Percentiles rank a stretch among this genome's conserved stretches.
phyloP scores from a whole-genome alignment of 1,284 basidiomycete genomes.

The Cronartium quercuum region DNA sequence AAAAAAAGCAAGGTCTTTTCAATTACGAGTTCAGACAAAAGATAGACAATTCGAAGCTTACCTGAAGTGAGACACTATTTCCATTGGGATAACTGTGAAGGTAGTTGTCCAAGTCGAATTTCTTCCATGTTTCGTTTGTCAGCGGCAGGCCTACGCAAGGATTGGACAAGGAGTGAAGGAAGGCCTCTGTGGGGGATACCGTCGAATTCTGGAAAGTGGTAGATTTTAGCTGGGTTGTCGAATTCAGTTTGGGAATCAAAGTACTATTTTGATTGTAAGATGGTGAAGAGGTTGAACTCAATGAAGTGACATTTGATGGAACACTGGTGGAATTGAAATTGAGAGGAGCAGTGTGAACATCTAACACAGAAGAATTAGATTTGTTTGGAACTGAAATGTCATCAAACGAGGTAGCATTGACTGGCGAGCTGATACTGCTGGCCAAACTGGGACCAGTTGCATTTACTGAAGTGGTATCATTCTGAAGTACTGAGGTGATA shows the following conservation, averaged over 20 bases:
- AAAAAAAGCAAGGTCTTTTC: background rate
- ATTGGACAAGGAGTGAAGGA: background rate
- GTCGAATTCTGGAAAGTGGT: background rate
- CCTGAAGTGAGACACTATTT: conserved; percentile 20
- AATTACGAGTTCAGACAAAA: background rate
- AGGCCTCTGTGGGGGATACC: no score
- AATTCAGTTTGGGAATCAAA: background rate
- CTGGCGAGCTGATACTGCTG: no score
- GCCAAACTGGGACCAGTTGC: no score
- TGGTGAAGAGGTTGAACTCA: background rate
- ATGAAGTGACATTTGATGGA: background rate
- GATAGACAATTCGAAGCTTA: background rate
- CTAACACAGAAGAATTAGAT: background rate
- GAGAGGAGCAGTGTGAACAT: background rate
- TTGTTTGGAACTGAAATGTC: background rate
- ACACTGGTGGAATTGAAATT: background rate
- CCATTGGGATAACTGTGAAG: conserved; percentile 22
- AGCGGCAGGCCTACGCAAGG: conserved; percentile 13
- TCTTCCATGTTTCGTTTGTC: conserved; percentile 20
- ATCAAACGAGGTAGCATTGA: no score
- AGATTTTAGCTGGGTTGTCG: background rate
- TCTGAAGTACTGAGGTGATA: no score
- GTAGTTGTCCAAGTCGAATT: conserved; percentile 26
- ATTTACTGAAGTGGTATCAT: no score
- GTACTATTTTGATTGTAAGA: background rate